These are phyloP conservation scores for Homolaphlyctis polyrhiza DNA, from an alignment of 371 early-diverging fungal genomes.

Conservation along the genomic window DNA sequence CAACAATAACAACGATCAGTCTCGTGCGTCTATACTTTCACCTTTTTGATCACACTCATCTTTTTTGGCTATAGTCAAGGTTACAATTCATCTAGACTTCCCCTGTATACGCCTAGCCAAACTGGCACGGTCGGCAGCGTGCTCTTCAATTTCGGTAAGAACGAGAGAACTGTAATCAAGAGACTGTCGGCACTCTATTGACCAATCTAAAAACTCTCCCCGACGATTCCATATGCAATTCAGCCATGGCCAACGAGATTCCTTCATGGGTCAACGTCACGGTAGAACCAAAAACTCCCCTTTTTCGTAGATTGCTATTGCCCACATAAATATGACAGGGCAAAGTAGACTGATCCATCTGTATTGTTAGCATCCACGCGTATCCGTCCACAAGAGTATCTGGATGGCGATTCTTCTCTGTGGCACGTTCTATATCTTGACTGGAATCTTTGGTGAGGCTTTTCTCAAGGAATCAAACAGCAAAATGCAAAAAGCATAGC, in stretches of 20 bases:
- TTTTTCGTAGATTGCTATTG: too few species aligned
- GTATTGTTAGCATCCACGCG: constrained; percentile 18
- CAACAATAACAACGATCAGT: constrained; percentile 19
- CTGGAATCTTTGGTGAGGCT: constrained; percentile 30
- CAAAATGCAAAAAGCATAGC: too few species aligned
- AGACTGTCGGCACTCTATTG: too few species aligned
- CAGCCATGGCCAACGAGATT: constrained; percentile 38
- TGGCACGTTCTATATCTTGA: constrained; percentile 18
- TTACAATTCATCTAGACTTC: constrained; percentile 13
- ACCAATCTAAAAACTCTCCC: not conserved
- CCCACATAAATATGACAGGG: too few species aligned
- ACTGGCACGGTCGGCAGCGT: constrained; percentile 32
- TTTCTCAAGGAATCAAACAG: too few species aligned
- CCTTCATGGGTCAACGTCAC: constrained; percentile 47
- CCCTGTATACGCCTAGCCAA: constrained; percentile 18
- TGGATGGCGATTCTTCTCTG: constrained; percentile 24
- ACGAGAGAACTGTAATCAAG: too few species aligned
- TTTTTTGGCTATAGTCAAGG: constrained; percentile 12
- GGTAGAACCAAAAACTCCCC: constrained; percentile 9
- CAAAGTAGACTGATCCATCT: too few species aligned
- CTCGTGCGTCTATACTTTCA: constrained; percentile 29
- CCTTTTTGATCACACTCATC: constrained; percentile 21
- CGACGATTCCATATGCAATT: not conserved
- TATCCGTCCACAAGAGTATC: constrained; percentile 20
- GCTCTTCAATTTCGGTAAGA: constrained; percentile 36